Evolutionary conservation across 331 rosid species (phyloP).

Genomic region (Erythrophleum ivorense): DNA sequence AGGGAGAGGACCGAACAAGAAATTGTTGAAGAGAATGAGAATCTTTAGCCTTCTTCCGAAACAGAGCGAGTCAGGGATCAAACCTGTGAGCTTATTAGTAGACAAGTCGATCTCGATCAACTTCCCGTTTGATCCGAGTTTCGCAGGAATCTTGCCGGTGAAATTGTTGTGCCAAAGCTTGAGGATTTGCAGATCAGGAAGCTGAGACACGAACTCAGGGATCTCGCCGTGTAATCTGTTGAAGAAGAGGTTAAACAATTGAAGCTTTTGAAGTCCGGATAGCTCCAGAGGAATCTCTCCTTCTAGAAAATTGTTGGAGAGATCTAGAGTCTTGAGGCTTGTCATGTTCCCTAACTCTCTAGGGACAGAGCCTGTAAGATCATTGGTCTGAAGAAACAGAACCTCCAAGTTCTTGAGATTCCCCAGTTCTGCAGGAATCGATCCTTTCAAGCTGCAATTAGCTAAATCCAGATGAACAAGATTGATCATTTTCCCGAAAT

Average conservation of each 20-base stretch:
- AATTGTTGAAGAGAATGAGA: conserved; percentile 70
- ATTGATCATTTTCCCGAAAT: conserved; percentile 60
- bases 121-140: conserved; percentile 72
- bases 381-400: conserved; percentile 69
- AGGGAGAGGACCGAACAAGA: conserved; percentile 76
- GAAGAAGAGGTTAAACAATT: conserved; percentile 73
- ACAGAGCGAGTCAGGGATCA: conserved; percentile 63
- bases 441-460: conserved; percentile 65
- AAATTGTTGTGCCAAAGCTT: conserved; percentile 82
- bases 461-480: conserved; percentile 74
- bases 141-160: conserved; percentile 73
- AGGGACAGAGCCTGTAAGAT: conserved; percentile 71
- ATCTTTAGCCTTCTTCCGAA: conserved; percentile 60
- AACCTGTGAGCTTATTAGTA: conserved; percentile 82
- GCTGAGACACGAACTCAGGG: conserved; percentile 61
- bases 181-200: conserved; percentile 62
- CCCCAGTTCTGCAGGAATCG: conserved; percentile 69
- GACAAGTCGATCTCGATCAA: conserved; percentile 72
- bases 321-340: conserved; percentile 57
- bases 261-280: conserved; percentile 53
- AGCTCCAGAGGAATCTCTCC: conserved; percentile 82
- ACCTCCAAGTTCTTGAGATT: conserved; percentile 60
- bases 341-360: conserved; percentile 66
- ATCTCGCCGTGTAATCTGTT: conserved; percentile 78
- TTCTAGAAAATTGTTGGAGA: conserved; percentile 70